Evolutionary conservation across 257 asterid species (phyloP).

Genomic region (Ilex aquifolium): DNA sequence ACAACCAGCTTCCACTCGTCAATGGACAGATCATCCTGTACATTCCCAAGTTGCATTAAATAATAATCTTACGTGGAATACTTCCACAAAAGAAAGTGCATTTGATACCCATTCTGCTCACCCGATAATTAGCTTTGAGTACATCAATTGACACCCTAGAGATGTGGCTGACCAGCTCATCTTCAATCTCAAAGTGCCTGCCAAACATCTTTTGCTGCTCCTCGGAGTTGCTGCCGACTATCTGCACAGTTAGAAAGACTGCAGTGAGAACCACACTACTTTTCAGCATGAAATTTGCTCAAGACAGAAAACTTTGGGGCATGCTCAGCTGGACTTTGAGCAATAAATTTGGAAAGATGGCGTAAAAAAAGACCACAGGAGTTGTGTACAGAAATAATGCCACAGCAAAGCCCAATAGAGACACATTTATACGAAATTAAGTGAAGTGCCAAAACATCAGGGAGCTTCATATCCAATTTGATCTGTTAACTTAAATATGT

Average conservation of each 20-base stretch:
- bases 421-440: too few species aligned
- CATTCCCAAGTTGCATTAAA: neutral
- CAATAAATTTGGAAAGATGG: too few species aligned
- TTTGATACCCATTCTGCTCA: conserved; percentile 17
- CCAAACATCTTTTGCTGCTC: conserved; percentile 96
- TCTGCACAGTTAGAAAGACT: conserved; percentile 28
- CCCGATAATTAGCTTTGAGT: conserved; percentile 82
- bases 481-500: too few species aligned
- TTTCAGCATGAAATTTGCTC: too few species aligned
- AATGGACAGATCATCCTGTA: conserved; percentile 60
- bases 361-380: too few species aligned
- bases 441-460: too few species aligned
- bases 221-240: conserved; percentile 67
- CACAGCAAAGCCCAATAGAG: too few species aligned
- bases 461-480: too few species aligned
- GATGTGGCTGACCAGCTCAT: conserved; percentile 93
- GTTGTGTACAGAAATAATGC: too few species aligned
- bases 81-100: too few species aligned
- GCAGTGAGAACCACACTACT: neutral
- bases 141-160: conserved; percentile 82
- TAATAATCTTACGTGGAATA: neutral
- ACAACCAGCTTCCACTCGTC: conserved; percentile 70
- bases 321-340: too few species aligned
- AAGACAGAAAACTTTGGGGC: too few species aligned
- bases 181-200: conserved; percentile 86